Base-by-base conservation (phyloP, 495 filamentous ascomycete genomes). In the Aspergillus baeticus region DNA sequence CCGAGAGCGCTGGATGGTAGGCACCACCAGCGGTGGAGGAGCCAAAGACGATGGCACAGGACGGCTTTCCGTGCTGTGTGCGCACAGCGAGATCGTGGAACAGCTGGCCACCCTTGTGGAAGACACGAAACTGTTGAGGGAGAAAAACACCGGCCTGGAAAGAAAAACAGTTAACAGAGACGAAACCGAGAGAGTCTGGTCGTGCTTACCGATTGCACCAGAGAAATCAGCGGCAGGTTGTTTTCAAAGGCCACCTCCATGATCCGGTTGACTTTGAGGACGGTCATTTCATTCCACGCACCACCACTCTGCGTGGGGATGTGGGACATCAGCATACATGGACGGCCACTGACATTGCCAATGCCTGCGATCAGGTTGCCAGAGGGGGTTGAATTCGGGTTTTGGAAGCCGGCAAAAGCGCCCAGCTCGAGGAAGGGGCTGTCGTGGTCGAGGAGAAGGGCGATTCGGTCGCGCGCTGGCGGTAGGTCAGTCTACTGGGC, bases 1-100 rank as follows among this genome's bases (percentile, higher is more conserved):
- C 69, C 7, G 69, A 71, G 6, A 71, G 45, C 2, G 69, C 69
- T 5, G 69, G 69, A 34, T 71, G 69, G 50, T 71, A 71, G n/a
- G 69, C 69, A 10, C 69, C 69, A 4, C 69, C 69, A 5, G 69
- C 69, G 0, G 69, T 71, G 1, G 69, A 71, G 10, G 69, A 66
- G 14, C 69, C 69, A 38, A 71, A 71, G 3, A 71, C 69, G 11
- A 71, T 62, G 2, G 69, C 69, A 42, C 69, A 71, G 11, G 64
- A 67, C 11, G 66, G 63, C 53, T 63, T 58, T 29, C 69, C 69
- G 15, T 64, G 57, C 23, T 60, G 49, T 3, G 64, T 63, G 0
- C 68, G 61, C 1, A 66, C 51, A 0, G 69, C 69, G 23, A 71
- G 64, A 37, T 71, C 69, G 13, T 59, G 60, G 45, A 71, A 71